Evolutionary conservation across 169 alveolate species (phyloP).

Genomic region (Cryptosporidium sp.): DNA sequence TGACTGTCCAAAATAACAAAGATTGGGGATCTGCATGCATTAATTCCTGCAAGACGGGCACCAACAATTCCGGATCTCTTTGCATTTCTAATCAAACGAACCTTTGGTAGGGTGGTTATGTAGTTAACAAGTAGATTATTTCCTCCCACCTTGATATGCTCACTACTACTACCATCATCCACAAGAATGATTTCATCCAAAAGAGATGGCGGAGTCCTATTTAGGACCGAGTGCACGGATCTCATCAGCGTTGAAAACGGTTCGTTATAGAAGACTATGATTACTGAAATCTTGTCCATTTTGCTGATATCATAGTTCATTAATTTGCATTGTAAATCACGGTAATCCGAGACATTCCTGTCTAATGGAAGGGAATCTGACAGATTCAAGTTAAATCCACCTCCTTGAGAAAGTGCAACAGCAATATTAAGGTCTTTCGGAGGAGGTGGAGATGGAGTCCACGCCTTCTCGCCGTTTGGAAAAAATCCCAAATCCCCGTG

Average conservation of each 20-base stretch:
- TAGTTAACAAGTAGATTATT: slow-evolving; percentile 64
- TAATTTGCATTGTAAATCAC: slow-evolving; percentile 66
- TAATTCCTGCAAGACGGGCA: slow-evolving; percentile 81
- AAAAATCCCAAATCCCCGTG: slow-evolving; percentile 66
- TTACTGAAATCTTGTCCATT: slow-evolving; percentile 78
- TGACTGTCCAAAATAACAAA: slow-evolving; percentile 82
- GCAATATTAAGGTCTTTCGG: slow-evolving; percentile 74
- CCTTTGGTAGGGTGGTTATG: slow-evolving; percentile 75
- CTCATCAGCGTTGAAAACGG: slow-evolving; percentile 80
- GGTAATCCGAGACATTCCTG: slow-evolving; percentile 77
- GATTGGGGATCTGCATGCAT: slow-evolving; percentile 73
- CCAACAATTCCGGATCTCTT: slow-evolving; percentile 82
- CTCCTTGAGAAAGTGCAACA: slow-evolving; percentile 78
- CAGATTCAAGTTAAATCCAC: slow-evolving; percentile 78
- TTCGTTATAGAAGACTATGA: slow-evolving; percentile 81
- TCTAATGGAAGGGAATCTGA: slow-evolving; percentile 81
- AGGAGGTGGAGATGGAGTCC: slow-evolving; percentile 66
- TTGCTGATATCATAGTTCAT: slow-evolving; percentile 53
- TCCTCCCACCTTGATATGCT: slow-evolving; percentile 61
- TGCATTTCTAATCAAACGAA: slow-evolving; percentile 76
- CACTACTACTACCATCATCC: slow-evolving; percentile 79
- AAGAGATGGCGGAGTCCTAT: slow-evolving; percentile 80
- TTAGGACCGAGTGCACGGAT: slow-evolving; percentile 80
- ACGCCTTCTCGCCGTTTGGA: slow-evolving; percentile 50
- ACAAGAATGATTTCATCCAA: slow-evolving; percentile 79